These are phyloP conservation scores for Malus hybrid DNA, from an alignment of 331 rosid species.

Conservation along the genomic window DNA sequence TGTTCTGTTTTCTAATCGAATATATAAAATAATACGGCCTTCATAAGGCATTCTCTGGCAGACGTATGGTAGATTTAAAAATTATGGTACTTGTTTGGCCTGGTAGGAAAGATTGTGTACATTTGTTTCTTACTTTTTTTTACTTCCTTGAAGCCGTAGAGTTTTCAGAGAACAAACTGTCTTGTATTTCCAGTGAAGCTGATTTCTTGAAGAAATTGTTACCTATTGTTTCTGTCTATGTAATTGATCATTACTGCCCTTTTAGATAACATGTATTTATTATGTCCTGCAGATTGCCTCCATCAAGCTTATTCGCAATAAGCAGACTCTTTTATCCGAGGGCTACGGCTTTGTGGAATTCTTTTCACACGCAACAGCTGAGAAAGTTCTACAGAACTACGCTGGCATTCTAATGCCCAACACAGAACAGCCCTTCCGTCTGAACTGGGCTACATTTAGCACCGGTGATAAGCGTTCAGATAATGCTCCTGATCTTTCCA, in stretches of 20 bases:
- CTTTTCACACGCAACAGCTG: conserved; percentile 65
- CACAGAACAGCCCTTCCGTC: conserved; percentile 80
- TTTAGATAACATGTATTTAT: background rate
- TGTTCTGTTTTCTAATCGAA: background rate
- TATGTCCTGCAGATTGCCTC: conserved; percentile 51
- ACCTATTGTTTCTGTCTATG: background rate
- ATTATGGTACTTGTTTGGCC: background rate
- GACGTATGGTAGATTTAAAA: background rate
- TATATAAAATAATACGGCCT: background rate
- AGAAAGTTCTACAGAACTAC: conserved; percentile 72
- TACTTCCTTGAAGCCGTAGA: background rate
- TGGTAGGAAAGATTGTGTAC: background rate
- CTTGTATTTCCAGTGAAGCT: background rate
- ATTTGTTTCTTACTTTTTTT: background rate
- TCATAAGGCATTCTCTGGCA: background rate
- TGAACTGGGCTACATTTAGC: conserved; percentile 94
- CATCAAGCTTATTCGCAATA: conserved; percentile 85
- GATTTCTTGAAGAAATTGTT: background rate
- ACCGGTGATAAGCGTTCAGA: conserved; percentile 81
- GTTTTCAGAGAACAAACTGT: background rate
- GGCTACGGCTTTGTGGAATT: conserved; percentile 95
- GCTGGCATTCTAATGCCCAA: conserved; percentile 68
- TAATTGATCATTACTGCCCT: background rate
- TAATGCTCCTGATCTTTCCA: conserved; percentile 83
- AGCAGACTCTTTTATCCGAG: conserved; percentile 78